Base-by-base conservation (phyloP, 1,284 basidiomycete species). In the Inonotus hispidus region DNA sequence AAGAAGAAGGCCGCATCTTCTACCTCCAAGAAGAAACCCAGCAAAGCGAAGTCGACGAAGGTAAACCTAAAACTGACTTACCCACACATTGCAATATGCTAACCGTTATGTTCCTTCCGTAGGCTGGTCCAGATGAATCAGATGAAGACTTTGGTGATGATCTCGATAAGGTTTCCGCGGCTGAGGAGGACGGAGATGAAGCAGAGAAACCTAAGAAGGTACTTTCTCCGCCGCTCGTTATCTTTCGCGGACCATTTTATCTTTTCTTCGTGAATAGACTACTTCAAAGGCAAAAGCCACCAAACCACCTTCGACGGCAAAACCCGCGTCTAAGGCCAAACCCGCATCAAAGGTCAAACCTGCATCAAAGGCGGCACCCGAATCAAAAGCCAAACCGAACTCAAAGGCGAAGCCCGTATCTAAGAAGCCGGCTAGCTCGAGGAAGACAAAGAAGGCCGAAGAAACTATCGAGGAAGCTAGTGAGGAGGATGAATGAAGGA, bases 121-220 rank as follows among this genome's bases (percentile, higher is more conserved):
- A 50, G 35, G 56, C 23, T 16, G 32, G 25, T 14, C 55, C 53
- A 19, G 59, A 61, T 6, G 63, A 64, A 10, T 61, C 59, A 19
- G 63, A 56, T 29, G 63, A 64, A 46, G 61, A 64, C 46, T 62
- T 64, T 38, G 63, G 46, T 45, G 56, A 49, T 2, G 63, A 64
- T 13, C 25, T 64, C 10, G 61, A 59, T 32, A 59, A 62, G 19
- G 61, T 64, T 3, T 59, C 63, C 23, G 63, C 21, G 5, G 59
- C 43, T 50, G 63, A 64, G n/a, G 63, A 58, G 13, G 59, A 63
- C n/a, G 54, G 50, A 61, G 45, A 73, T 71, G 67, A 71, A 64
- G 57, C 74, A 72, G 64, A 71, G 71, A 81, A 80, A 65, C 76
- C 77, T 64, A 80, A 80, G 73, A 78, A 68, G 35, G 59, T 58